Percentiles rank a stretch among this genome's conserved stretches.
Conservation (phyloP, 2,329 filamentous ascomycete species). For the Trichoderma atrobrunneum region DNA sequence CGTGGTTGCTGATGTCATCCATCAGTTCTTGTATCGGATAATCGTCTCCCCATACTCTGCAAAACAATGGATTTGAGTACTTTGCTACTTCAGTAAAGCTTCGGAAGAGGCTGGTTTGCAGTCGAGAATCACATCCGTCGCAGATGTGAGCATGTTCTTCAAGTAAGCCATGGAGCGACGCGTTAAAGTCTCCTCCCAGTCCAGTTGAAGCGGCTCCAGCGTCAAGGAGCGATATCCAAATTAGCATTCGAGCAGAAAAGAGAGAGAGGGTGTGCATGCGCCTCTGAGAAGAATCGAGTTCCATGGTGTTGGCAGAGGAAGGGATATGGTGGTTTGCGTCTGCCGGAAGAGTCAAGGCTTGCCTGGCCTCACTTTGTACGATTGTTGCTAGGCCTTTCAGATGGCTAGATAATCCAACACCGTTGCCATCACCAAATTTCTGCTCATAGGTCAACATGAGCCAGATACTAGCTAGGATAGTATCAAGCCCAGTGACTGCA, state of each 20-base stretch:
- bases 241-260: background rate
- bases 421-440: background rate
- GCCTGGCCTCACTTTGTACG: background rate
- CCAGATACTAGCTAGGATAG: background rate
- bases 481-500: background rate
- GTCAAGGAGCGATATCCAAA: background rate
- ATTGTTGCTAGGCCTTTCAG: background rate
- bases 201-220: background rate
- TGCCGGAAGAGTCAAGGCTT: background rate
- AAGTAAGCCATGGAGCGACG: background rate
- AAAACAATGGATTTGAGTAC: background rate
- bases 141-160: background rate
- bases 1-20: background rate
- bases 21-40: background rate
- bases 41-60: background rate
- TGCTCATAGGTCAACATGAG: background rate
- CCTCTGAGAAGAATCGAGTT: background rate
- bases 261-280: background rate
- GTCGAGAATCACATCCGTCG: background rate
- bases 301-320: background rate
- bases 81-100: background rate
- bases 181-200: background rate
- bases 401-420: background rate
- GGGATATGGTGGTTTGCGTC: background rate
- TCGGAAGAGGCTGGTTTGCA: background rate